These are phyloP conservation scores for Pleurozium schreberi DNA, from an alignment of 225 moss, liverwort and hornwort genomes.

Conservation along the genomic window DNA sequence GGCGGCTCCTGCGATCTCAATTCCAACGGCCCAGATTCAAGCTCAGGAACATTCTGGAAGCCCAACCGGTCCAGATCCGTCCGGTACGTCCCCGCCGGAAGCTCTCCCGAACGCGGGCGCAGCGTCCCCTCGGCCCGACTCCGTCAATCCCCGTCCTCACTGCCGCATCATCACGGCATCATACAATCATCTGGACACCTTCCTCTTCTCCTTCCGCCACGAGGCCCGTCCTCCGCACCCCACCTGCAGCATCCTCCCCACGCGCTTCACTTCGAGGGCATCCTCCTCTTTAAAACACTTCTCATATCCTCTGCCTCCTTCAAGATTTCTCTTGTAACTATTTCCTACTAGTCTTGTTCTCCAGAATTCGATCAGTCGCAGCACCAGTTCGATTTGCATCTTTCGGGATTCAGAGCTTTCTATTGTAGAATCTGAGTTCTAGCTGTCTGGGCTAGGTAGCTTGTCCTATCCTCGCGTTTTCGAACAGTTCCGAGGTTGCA, in stretches of 20 bases:
- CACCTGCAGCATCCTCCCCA: slow-evolving; percentile 1
- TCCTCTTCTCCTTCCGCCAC: slow-evolving; percentile 21
- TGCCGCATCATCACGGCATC: background rate
- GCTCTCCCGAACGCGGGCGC: background rate
- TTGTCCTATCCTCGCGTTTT: too few relatives aligned
- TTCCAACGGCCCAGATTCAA: background rate
- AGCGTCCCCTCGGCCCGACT: background rate
- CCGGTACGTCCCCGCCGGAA: background rate
- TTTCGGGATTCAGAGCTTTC: background rate
- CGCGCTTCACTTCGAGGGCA: background rate
- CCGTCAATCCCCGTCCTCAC: background rate
- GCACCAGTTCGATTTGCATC: background rate
- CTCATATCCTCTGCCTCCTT: background rate
- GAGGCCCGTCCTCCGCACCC: background rate
- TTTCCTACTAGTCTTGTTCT: too few relatives aligned
- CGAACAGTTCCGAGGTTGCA: background rate
- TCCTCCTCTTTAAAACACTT: background rate
- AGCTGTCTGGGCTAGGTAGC: background rate
- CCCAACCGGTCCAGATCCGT: background rate
- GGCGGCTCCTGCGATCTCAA: too few relatives aligned
- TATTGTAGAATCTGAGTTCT: too few relatives aligned
- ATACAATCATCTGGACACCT: background rate
- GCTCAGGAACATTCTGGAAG: background rate
- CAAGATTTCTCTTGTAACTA: too few relatives aligned
- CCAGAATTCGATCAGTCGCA: background rate